phyloP scores from a whole-genome alignment of 2,329 filamentous ascomycete species.

The Allantophomopsis cytisporea region DNA sequence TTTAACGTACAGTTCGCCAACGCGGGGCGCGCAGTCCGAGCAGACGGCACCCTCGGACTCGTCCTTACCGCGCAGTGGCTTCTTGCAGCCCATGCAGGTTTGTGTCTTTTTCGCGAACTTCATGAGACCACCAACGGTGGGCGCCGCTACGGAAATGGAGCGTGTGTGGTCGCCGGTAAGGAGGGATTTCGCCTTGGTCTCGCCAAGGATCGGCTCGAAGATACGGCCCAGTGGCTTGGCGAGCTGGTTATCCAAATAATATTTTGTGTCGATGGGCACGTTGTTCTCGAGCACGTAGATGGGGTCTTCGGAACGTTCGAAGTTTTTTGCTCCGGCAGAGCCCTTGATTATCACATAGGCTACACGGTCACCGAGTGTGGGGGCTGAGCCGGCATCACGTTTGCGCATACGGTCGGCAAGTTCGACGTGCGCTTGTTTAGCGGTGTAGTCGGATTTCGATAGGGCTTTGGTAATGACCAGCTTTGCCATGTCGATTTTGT shows the following conservation, averaged over 20 bases:
- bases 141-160: constrained; percentile 84
- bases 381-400: constrained; percentile 87
- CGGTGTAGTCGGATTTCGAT: constrained; percentile 77
- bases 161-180: constrained; percentile 90
- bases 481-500: constrained; percentile 98
- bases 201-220: constrained; percentile 93
- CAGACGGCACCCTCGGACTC: constrained; percentile 83
- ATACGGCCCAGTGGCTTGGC: constrained; percentile 89
- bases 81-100: constrained; percentile 99
- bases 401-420: constrained; percentile 95
- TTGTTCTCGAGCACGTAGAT: constrained; percentile 97
- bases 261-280: constrained; percentile 92
- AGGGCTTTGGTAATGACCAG: constrained; percentile 97
- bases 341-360: constrained; percentile 97
- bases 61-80: constrained; percentile 68
- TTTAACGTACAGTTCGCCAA: constrained; percentile 89
- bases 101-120: constrained; percentile 97
- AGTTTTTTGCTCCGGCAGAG: constrained; percentile 79
- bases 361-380: constrained; percentile 85
- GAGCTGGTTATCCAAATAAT: constrained; percentile 97
- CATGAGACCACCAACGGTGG: constrained; percentile 87
- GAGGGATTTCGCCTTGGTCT: constrained; percentile 76
- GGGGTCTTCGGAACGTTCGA: constrained; percentile 93
- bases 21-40: constrained; percentile 66
- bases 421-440: constrained; percentile 92